Evolutionary conservation across 2,329 filamentous ascomycete species (phyloP).

Genomic region (Plenodomus tracheiphilus): DNA sequence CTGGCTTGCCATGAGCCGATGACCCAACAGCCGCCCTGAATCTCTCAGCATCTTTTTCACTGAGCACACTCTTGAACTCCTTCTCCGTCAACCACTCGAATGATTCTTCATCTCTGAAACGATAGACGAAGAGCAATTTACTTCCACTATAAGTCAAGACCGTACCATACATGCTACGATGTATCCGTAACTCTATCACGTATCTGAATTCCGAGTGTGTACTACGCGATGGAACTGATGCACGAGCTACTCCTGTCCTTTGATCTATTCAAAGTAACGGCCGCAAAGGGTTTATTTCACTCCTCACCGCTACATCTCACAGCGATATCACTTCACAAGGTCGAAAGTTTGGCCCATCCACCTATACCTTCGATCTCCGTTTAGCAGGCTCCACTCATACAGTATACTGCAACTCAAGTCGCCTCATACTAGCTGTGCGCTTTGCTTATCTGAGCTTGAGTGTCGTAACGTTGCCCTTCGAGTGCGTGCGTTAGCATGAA

Average conservation of each 20-base stretch:
- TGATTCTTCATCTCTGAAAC: constrained; percentile 2
- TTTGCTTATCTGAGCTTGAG: constrained; percentile 1
- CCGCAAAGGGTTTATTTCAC: constrained; percentile 1
- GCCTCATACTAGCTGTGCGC: constrained; percentile 1
- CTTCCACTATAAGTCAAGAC: constrained; percentile 2
- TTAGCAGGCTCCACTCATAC: constrained; percentile 1
- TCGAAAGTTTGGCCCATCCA: constrained; percentile 1
- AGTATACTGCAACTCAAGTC: constrained; percentile 1
- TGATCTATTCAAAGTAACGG: constrained; percentile 1
- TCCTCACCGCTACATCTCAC: neutral
- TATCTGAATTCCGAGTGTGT: no score
- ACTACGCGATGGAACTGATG: constrained; percentile 1
- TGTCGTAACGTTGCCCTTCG: constrained; percentile 1
- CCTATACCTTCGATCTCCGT: constrained; percentile 1
- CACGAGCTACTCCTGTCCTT: constrained; percentile 1
- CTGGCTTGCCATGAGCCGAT: constrained; percentile 1
- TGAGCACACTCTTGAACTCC: constrained; percentile 1
- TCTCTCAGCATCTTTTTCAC: constrained; percentile 2
- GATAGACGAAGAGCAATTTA: constrained; percentile 2
- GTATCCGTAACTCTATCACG: constrained; percentile 1
- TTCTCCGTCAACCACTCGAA: constrained; percentile 1
- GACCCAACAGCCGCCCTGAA: constrained; percentile 1
- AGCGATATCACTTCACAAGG: constrained; percentile 1
- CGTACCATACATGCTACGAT: constrained; percentile 1
- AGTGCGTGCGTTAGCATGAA: constrained; percentile 1